Evolutionary conservation across 2,329 filamentous ascomycete genomes (phyloP), one percentile per base, ranked within the genome.

Genomic region (Blastomyces gilchristii): DNA sequence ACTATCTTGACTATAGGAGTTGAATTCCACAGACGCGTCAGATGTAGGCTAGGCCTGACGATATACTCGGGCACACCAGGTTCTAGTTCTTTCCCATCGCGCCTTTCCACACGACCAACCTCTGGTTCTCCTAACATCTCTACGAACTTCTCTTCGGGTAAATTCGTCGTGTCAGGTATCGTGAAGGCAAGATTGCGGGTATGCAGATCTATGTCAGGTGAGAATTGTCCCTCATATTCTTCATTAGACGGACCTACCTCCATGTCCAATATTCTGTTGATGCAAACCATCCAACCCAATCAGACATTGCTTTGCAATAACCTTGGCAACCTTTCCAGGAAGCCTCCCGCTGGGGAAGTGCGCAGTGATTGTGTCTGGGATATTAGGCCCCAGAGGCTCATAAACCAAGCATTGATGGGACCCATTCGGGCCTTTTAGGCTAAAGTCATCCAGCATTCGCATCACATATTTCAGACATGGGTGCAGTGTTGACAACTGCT

Each of bases 391-490:
- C 37, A 79, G 61, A n/a, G 76, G 68, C 50, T 79, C 73, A 54
- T 75, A 72, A 6, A 81, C 74, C 0, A 81, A 67, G 66, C 78
- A 81, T 54, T 54, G 65, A 65, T 82, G 79, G 2, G 43, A 69
- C 9, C 79, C 78, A 68, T 81, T 81, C 4, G 77, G 78, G 11
- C 79, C 78, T 1, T 66, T 53, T 54, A 77, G 58, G 6, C 73
- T 47, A 47, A 81, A 80, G 22, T 69, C 31, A 64, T 78, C 73
- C 25, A 75, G 63, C 28, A 79, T 53, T 22, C 64, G 69, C 49
- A 77, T 71, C 14, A 78, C 41, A 69, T 79, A 66, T 45, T 28
- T 37, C 65, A 65, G 61, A 70, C 54, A 9, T 49, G 61, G 45
- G 67, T 47, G 45, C n/a, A n/a, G 52, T n/a, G 52, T 9, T 54